Evolutionary conservation across 2,329 filamentous ascomycete species (phyloP), one percentile per base, ranked within the genome.

Genomic region (Xylaria sp.): DNA sequence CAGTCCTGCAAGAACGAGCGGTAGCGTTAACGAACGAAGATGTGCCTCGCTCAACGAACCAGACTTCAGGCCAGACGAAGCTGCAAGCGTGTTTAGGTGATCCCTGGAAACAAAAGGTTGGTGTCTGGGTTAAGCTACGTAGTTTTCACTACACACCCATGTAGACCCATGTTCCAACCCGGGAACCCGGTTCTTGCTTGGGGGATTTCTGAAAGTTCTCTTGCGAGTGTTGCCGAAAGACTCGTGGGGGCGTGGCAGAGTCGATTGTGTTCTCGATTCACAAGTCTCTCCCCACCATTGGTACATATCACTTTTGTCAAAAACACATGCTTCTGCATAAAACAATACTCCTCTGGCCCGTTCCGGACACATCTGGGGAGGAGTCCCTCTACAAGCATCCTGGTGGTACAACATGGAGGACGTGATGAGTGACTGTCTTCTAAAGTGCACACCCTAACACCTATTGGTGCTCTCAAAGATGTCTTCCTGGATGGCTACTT

Each of bases 211-310:
- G 50, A 36, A 60, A 8, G 60, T 30, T 36, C 50, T 57, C 20
- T 28, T 46, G 39, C 18, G 41, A 60, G 36, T 46, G 32, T 20
- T 28, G 59, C 56, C 15, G 32, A 20, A 30, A 55, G 34, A 64
- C 36, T 66, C 57, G 69, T 69, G 69, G 70, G 69, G 69, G 66
- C 36, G 28, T 57, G 53, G 25, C 12, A 36, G 36, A 59, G 53
- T 60, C 68, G 58, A 69, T 63, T 39, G 43, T 53, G 69, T 66
- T 70, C 69, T 69, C 64, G 64, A 71, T 56, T 60, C 23, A 23
- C 30, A 57, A 28, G n/a, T 23, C 25, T 45, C 36, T 48, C 58
- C 60, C 66, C 63, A 59, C 58, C 53, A 60, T 56, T 36, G 18
- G 64, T 39, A 66, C 61, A 36, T 36, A 10, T 23, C 30, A 34